These are phyloP conservation scores for Claviceps humidiphila DNA, from an alignment of 2,329 filamentous ascomycete genomes.

Conservation along the genomic window DNA sequence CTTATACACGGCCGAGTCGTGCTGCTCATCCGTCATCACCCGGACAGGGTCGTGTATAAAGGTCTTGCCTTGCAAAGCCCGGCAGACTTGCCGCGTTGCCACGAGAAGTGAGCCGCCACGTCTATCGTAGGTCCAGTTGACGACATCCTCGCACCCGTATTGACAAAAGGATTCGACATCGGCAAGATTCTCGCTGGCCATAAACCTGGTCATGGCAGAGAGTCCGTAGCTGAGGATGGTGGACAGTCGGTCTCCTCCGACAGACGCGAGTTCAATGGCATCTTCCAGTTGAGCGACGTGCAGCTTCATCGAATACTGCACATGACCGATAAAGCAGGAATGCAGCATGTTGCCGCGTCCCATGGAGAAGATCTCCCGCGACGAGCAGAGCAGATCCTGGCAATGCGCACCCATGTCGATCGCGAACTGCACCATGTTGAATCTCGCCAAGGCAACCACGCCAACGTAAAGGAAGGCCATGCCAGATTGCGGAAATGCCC, in stretches of 20 bases:
- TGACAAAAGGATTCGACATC: slow-evolving; percentile 60
- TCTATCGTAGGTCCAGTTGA: slow-evolving; percentile 57
- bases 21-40: slow-evolving; percentile 56
- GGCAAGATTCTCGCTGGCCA: slow-evolving; percentile 52
- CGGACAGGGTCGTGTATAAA: slow-evolving; percentile 31
- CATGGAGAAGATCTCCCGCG: slow-evolving; percentile 49
- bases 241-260: slow-evolving; percentile 57
- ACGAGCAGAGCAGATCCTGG: slow-evolving; percentile 50
- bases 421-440: slow-evolving; percentile 57
- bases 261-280: slow-evolving; percentile 51
- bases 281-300: slow-evolving; percentile 48
- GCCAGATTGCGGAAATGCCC: slow-evolving; percentile 56
- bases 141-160: slow-evolving; percentile 60
- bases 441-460: slow-evolving; percentile 53
- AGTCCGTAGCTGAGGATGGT: slow-evolving; percentile 61
- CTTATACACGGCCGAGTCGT: slow-evolving; percentile 46
- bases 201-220: slow-evolving; percentile 52
- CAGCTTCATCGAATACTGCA: slow-evolving; percentile 47
- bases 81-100: slow-evolving; percentile 49
- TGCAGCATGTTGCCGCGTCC: slow-evolving; percentile 58
- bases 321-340: slow-evolving; percentile 55
- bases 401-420: slow-evolving; percentile 50
- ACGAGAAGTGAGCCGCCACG: slow-evolving; percentile 59
- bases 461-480: slow-evolving; percentile 56
- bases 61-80: slow-evolving; percentile 66